A percentile compares a stretch with the other conserved stretches of the same genome.
These are phyloP conservation scores for Neurospora pannonica DNA, from an alignment of 495 filamentous ascomycete species.

Conservation along the genomic window DNA sequence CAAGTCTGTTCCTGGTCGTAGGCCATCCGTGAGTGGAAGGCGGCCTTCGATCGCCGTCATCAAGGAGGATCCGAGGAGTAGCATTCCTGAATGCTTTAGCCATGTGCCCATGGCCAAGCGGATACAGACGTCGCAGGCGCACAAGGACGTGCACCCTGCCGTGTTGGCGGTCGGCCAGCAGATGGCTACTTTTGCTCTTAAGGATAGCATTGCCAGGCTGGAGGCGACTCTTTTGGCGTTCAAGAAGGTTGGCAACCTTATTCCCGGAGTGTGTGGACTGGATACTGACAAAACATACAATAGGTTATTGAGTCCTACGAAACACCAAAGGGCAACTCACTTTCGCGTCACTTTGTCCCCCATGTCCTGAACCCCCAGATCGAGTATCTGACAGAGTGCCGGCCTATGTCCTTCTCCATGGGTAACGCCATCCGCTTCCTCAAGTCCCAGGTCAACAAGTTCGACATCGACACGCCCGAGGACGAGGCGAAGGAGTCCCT, in stretches of 20 bases:
- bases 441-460: slow-evolving; percentile 76
- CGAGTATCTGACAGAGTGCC: slow-evolving; percentile 82
- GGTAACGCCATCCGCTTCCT: slow-evolving; percentile 93
- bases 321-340: slow-evolving; percentile 70
- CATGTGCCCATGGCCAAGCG: slow-evolving; percentile 74
- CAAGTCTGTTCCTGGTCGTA: slow-evolving; percentile 24
- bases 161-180: slow-evolving; percentile 80
- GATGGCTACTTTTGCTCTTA: slow-evolving; percentile 80
- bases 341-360: slow-evolving; percentile 84
- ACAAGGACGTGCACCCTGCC: slow-evolving; percentile 84
- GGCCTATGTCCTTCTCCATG: slow-evolving; percentile 86
- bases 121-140: slow-evolving; percentile 62
- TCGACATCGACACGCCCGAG: slow-evolving; percentile 76
- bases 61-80: slow-evolving; percentile 35
- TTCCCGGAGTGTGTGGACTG: background rate
- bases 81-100: slow-evolving; percentile 62
- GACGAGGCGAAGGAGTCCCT: slow-evolving; percentile 65
- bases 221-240: slow-evolving; percentile 83
- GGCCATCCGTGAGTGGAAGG: slow-evolving; percentile 26
- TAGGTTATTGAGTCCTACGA: slow-evolving; percentile 87
- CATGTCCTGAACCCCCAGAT: slow-evolving; percentile 90
- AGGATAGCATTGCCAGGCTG: slow-evolving; percentile 81
- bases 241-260: slow-evolving; percentile 54
- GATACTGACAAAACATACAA: slow-evolving; percentile 4
- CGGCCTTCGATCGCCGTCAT: slow-evolving; percentile 36